Evolutionary conservation across 176 grass and related monocot genomes (phyloP), one percentile per base, ranked within the genome.

Genomic region (Avena eriantha): DNA sequence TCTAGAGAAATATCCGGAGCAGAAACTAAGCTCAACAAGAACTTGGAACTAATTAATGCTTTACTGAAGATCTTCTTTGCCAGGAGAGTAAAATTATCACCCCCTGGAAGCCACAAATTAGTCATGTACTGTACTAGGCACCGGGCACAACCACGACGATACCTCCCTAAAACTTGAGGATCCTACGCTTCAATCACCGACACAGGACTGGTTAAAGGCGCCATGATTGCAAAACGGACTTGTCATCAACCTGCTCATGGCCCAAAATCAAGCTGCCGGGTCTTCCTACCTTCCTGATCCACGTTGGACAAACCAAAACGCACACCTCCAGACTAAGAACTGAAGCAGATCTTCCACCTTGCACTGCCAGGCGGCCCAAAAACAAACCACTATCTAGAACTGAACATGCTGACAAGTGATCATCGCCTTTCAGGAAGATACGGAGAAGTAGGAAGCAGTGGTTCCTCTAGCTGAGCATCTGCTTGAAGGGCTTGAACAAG

Each of bases 111-210:
- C 72, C 88, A 81, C 85, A 85, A 68, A 87, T 82, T 81, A 82
- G 91, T 85, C 54, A 66, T 86, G 77, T 76, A 78, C 81, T 86
- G 77, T 76, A 78, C 81, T 58, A 61, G 77, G 82, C 47, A 93
- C 82, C 70, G 22, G 76, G 85, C 87, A 85, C 81, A 90, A 77
- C 59, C 80, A 73, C 75, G 58, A 65, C 16, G 14, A 80, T 45
- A 84, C 85, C 90, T 90, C 90, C 78, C 68, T 90, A 95, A 95
- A 92, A 92, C 80, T 90, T 69, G 82, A 95, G 90, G 93, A 83
- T 87, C 64, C 76, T 74, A 89, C 57, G 31, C 39, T 87, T 94
- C 61, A 63, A 87, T 85, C 81, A 78, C 45, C 45, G 45, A 46
- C 8, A 46, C 45, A 2, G 2, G 2, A 47, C 45, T 70, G 61